Evolutionary conservation across 2,329 filamentous ascomycete species (phyloP).

Genomic region (Calonectria pseudoreteaudii): DNA sequence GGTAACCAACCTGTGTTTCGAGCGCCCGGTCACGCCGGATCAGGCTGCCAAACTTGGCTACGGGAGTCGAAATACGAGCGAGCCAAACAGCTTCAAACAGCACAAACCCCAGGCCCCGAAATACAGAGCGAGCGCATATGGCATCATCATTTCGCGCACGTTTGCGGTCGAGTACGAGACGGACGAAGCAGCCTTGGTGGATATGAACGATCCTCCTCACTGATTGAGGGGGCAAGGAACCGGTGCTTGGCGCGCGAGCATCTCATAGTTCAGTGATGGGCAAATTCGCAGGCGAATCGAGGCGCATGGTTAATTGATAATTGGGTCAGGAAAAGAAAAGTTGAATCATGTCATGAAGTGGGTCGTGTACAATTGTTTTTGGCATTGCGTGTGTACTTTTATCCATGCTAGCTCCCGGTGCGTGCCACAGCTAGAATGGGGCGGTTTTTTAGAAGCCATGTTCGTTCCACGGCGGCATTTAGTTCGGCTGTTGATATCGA

Average conservation of each 20-base stretch:
- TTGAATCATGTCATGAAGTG: neutral
- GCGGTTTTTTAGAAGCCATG: neutral
- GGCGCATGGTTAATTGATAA: neutral
- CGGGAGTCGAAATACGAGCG: neutral
- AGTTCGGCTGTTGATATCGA: neutral
- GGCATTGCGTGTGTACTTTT: neutral
- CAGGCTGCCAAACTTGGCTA: neutral
- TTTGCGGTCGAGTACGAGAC: constrained; percentile 1
- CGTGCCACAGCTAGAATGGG: too few species aligned
- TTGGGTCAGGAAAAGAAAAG: neutral
- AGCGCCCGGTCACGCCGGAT: neutral
- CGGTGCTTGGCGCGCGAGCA: neutral
- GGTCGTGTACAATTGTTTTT: neutral
- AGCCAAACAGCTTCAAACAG: neutral
- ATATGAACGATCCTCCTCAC: neutral
- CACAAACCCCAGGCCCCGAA: neutral
- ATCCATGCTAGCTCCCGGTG: too few species aligned
- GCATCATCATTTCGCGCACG: neutral
- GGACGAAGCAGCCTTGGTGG: neutral
- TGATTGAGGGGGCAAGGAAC: neutral
- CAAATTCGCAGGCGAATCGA: neutral
- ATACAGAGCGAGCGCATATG: neutral
- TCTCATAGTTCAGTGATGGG: neutral
- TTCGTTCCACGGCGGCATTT: neutral
- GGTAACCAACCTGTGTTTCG: neutral